These are phyloP conservation scores for Kluyveromyces wickerhamii DNA, from an alignment of 805 yeast species.

Conservation along the genomic window DNA sequence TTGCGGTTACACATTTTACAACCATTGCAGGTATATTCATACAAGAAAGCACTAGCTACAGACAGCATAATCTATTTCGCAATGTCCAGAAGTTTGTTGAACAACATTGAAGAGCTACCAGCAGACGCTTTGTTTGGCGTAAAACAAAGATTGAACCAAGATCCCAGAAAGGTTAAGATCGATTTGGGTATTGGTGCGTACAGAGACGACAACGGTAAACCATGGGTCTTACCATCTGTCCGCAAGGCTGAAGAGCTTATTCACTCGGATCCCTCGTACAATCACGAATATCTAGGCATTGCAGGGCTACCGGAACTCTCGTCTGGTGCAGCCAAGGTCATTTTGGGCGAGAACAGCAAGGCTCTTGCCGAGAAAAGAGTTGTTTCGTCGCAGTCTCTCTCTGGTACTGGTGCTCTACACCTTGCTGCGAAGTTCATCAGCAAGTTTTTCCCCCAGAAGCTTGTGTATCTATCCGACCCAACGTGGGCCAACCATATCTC, in stretches of 20 bases:
- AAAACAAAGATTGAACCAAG: constrained; percentile 56
- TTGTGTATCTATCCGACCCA: constrained; percentile 72
- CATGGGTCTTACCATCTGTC: constrained; percentile 80
- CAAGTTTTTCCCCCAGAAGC: constrained; percentile 30
- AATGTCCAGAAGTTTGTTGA: constrained; percentile 25
- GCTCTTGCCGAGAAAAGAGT: constrained; percentile 56
- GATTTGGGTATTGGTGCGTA: constrained; percentile 94
- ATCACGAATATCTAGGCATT: constrained; percentile 87
- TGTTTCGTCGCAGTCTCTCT: constrained; percentile 79
- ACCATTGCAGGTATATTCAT: too few relatives aligned
- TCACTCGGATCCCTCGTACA: constrained; percentile 49
- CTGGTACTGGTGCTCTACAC: constrained; percentile 96
- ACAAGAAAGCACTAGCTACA: too few relatives aligned
- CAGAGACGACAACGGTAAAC: constrained; percentile 80
- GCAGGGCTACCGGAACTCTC: constrained; percentile 66
- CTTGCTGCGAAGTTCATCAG: constrained; percentile 55
- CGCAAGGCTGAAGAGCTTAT: constrained; percentile 58
- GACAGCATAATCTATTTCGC: not conserved
- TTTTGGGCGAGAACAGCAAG: constrained; percentile 54
- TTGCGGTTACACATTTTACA: too few relatives aligned
- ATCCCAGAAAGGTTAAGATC: constrained; percentile 57
- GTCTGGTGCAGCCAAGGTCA: constrained; percentile 61
- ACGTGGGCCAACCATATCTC: constrained; percentile 98
- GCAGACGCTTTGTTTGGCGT: constrained; percentile 85
- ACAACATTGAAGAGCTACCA: constrained; percentile 56